Percentiles rank a stretch among this genome's conserved stretches.
Evolutionary conservation across 75 land plant genomes (phyloP).

Genomic region (Sequoia sempervirens): DNA sequence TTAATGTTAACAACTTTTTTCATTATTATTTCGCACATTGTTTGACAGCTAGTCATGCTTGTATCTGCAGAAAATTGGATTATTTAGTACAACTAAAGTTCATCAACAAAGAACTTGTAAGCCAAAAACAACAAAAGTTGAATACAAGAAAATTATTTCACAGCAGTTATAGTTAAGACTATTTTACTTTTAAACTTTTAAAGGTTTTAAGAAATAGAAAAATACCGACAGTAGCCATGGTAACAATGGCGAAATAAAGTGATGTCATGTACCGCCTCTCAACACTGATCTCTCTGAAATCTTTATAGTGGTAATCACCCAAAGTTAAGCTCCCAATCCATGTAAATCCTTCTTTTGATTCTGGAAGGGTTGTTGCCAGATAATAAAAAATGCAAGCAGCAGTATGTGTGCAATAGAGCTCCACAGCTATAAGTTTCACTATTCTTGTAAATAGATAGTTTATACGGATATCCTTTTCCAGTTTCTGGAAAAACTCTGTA

Average conservation of each 20-base stretch:
- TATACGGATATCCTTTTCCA: slow-evolving; percentile 79
- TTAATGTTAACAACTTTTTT: background rate
- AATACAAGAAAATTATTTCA: background rate
- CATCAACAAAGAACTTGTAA: background rate
- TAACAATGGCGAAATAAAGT: slow-evolving; percentile 72
- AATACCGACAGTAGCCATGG: slow-evolving; percentile 87
- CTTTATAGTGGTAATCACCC: slow-evolving; percentile 50
- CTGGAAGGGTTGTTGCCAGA: slow-evolving; percentile 74
- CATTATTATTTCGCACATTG: background rate
- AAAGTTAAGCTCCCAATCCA: slow-evolving; percentile 78
- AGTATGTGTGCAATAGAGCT: slow-evolving; percentile 90
- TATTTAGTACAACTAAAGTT: too few relatives aligned
- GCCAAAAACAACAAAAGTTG: background rate
- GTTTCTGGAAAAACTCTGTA: slow-evolving; percentile 38
- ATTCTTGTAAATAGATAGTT: slow-evolving; percentile 76
- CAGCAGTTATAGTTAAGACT: background rate
- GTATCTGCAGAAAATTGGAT: background rate
- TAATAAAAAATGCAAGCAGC: slow-evolving; percentile 93
- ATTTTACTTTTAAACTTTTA: background rate
- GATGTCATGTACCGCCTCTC: slow-evolving; percentile 60
- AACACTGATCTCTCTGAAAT: slow-evolving; percentile 60
- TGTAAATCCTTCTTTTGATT: slow-evolving; percentile 51
- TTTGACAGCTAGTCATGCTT: background rate
- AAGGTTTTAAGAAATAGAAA: slow-evolving; percentile 2
- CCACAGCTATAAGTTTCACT: slow-evolving; percentile 70